Evolutionary conservation across 495 filamentous ascomycete genomes (phyloP).

Genomic region (Aspergillus avenaceus): DNA sequence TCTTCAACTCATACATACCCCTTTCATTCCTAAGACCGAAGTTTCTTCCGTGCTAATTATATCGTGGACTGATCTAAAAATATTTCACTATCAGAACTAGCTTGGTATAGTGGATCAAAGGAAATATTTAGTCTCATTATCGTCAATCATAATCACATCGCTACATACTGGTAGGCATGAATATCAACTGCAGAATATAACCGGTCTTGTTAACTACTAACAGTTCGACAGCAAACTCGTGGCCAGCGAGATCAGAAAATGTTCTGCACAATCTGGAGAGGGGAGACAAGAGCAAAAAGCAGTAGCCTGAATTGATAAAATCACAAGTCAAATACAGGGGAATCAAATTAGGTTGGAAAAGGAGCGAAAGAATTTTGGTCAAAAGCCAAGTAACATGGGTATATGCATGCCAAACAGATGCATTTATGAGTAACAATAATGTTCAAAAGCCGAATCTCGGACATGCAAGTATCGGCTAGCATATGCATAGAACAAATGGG

Average conservation of each 20-base stretch:
- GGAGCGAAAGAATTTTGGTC: slow-evolving; percentile 18
- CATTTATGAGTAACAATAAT: slow-evolving; percentile 27
- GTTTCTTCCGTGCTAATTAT: too few species aligned
- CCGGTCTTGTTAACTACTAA: neutral
- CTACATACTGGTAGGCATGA: slow-evolving; percentile 4
- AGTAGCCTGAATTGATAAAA: slow-evolving; percentile 9
- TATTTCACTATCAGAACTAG: too few species aligned
- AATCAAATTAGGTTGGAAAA: slow-evolving; percentile 26
- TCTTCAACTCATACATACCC: too few species aligned
- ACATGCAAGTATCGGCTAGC: slow-evolving; percentile 26
- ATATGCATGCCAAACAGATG: slow-evolving; percentile 29
- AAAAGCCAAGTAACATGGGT: slow-evolving; percentile 18
- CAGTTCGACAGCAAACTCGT: neutral
- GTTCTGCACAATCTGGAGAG: slow-evolving; percentile 11
- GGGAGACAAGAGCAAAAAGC: slow-evolving; percentile 21
- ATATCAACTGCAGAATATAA: neutral
- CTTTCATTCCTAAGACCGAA: too few species aligned
- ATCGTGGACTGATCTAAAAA: too few species aligned
- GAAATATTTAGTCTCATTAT: slow-evolving; percentile 13
- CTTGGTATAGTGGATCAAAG: too few species aligned
- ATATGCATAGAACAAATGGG: slow-evolving; percentile 6
- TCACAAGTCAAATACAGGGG: slow-evolving; percentile 38
- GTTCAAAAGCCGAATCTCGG: slow-evolving; percentile 31
- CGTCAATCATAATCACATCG: slow-evolving; percentile 19
- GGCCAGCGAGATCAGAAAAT: neutral